Conservation (phyloP, 2,329 filamentous ascomycete species). For the Fusarium sp. region DNA sequence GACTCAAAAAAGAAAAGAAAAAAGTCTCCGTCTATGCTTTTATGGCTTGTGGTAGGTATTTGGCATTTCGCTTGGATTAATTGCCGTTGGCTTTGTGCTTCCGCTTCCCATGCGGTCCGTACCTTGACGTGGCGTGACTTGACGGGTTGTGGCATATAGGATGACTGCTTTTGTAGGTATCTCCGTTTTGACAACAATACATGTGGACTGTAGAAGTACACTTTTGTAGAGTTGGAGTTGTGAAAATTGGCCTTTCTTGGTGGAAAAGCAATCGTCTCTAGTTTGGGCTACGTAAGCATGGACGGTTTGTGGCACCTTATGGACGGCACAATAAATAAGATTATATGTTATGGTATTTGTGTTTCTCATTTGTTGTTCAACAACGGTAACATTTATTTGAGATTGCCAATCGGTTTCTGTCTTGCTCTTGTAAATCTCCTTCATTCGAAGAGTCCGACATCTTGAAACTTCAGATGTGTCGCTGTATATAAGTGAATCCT, state of each 20-base stretch:
- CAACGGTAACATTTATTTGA: background rate
- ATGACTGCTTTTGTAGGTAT: slow-evolving; percentile 5
- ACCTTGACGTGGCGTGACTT: slow-evolving; percentile 8
- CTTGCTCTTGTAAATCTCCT: background rate
- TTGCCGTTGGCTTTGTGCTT: slow-evolving; percentile 28
- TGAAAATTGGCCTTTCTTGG: background rate
- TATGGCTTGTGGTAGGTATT: background rate
- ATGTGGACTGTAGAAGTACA: background rate
- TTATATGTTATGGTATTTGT: background rate
- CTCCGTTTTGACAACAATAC: background rate
- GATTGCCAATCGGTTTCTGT: background rate
- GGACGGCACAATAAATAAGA: background rate
- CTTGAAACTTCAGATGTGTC: background rate
- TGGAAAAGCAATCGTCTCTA: background rate
- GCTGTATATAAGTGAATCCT: background rate
- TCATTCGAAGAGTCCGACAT: background rate
- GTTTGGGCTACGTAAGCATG: background rate
- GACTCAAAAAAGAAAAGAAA: slow-evolving; percentile 17
- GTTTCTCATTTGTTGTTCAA: background rate
- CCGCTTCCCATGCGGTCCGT: slow-evolving; percentile 16
- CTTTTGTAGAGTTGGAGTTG: background rate
- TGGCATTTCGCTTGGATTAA: slow-evolving; percentile 16
- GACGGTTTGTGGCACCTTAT: background rate
- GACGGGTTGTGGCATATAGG: slow-evolving; percentile 14
- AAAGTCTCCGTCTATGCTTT: slow-evolving; percentile 18